Percentiles rank a stretch among this genome's conserved stretches.
Evolutionary conservation across 2,329 filamentous ascomycete species (phyloP).

Genomic region (Colletotrichum phormii): DNA sequence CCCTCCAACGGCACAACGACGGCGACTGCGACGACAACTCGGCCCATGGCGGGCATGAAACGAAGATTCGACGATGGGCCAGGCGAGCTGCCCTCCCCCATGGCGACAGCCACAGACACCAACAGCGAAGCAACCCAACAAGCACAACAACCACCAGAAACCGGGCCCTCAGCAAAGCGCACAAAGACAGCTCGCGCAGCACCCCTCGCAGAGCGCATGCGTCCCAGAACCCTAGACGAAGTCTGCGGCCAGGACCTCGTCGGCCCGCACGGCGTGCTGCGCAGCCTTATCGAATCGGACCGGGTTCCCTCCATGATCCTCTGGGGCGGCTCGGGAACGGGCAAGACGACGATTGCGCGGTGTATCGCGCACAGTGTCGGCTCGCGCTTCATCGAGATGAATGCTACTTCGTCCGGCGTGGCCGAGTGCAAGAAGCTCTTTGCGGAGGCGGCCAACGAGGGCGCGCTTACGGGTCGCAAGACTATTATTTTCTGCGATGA

Average conservation of each 20-base stretch:
- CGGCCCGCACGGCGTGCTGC: conserved; percentile 83
- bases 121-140: not conserved
- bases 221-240: conserved; percentile 84
- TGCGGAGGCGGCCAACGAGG: conserved; percentile 82
- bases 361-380: conserved; percentile 87
- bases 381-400: conserved; percentile 93
- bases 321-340: conserved; percentile 85
- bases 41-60: conserved; percentile 56
- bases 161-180: conserved; percentile 67
- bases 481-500: conserved; percentile 99
- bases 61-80: conserved; percentile 67
- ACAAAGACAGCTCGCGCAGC: conserved; percentile 78
- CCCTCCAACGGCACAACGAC: conserved; percentile 46
- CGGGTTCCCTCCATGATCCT: conserved; percentile 94
- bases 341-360: conserved; percentile 92
- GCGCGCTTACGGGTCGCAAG: conserved; percentile 83
- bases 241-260: conserved; percentile 94
- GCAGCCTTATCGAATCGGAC: conserved; percentile 86
- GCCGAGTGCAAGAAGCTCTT: conserved; percentile 95
- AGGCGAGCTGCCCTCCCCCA: conserved; percentile 42
- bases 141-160: not conserved
- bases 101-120: conserved; percentile 19
- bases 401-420: conserved; percentile 89
- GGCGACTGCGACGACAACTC: conserved; percentile 35
- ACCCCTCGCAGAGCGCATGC: conserved; percentile 93